Base-by-base conservation (phyloP, 2,329 filamentous ascomycete genomes). In the Alternaria ventricosa region DNA sequence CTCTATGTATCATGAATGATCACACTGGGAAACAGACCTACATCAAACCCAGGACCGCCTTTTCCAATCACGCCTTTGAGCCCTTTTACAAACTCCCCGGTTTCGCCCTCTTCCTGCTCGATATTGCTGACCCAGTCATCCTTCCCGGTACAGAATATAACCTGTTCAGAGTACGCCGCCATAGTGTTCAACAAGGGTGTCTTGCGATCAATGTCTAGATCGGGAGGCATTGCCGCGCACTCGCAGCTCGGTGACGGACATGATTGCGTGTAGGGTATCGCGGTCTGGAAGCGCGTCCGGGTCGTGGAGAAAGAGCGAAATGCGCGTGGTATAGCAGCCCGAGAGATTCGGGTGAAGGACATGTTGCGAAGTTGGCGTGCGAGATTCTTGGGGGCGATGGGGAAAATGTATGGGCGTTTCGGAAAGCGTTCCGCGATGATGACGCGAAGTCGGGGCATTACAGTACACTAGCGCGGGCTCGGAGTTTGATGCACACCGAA, bases 121-220 rank as follows among this genome's bases (percentile, higher is more conserved):
- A 97, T 96, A 61, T 88, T 87, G 74, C 91, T 94, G 27, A 86
- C 84, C 94, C 94, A 97, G 81, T 97, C 92, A 28, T 86, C 82
- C 64, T 89, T 88, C 5, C 93, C 94, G 0, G 94, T 97, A 66
- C 91, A 94, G 13, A 97, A 85, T 10, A 98, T 80, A 4, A 97
- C 87, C 71, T 97, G 94, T 79, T 96, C 90, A 1, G 89, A 85
- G 77, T 97, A 97, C 1, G 86, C 84, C 2, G 91, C 85, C 81
- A 97, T 94, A 6, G 91, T 90, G 12, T 92, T 92, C 75, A 92
- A 90, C 46, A 97, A 83, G 18, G 87, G 84, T 43, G 87, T 87
- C 64, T 87, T 85, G 71, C 86, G 85, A 75, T 97, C 94, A 57
- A 97, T 94, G 22, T 90, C 87, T 15, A 96, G 84, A 4, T 87